Evolutionary conservation across 1,284 basidiomycete species (phyloP), one percentile per base, ranked within the genome.

Genomic region (Ganoderma resinaceum): DNA sequence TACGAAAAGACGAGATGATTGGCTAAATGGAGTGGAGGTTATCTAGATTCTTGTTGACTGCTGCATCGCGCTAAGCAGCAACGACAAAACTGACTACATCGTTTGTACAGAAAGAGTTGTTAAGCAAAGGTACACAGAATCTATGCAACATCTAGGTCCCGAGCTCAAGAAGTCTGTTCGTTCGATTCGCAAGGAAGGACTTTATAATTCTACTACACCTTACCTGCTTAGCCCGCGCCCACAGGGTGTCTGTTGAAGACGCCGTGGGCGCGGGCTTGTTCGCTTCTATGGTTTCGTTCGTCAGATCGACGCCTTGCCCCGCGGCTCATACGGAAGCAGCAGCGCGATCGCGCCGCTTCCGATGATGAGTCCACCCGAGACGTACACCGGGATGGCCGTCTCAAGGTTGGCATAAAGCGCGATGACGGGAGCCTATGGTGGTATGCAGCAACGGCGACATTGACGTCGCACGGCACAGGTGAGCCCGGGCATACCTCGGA

Each of bases 271-370:
- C 58, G 35, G 37, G 58, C 58, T 60, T 38, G 1, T 18, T 29
- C 37, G 14, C 3, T 8, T 40, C 23, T 60, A 26, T 40, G 35
- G 23, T 12, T 8, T 59, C 23, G 37, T 23, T 38, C 35, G 23
- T 77, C 63, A 80, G 58, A 80, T 74, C 49, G 89, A 89, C n/a
- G 89, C 87, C 74, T 86, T 90, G 35, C 92, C 92, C 63, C 88
- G 80, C 3, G 92, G 89, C 79, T 94, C 92, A 71, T 90, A 92
- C 0, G 94, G 94, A 62, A 96, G 81, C 16, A 93, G 76, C n/a
- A 94, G 76, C 31, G 92, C 88, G 59, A 95, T 75, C 3, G 85
- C 71, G 0, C 91, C 91, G 2, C 91, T 86, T 29, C 85, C 81
- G 14, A 95, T 80, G 77, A 95, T 89, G 66, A 95, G 80, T 16